Evolutionary conservation across 2,329 filamentous ascomycete species (phyloP).

Genomic region (Coniochaeta sp.): DNA sequence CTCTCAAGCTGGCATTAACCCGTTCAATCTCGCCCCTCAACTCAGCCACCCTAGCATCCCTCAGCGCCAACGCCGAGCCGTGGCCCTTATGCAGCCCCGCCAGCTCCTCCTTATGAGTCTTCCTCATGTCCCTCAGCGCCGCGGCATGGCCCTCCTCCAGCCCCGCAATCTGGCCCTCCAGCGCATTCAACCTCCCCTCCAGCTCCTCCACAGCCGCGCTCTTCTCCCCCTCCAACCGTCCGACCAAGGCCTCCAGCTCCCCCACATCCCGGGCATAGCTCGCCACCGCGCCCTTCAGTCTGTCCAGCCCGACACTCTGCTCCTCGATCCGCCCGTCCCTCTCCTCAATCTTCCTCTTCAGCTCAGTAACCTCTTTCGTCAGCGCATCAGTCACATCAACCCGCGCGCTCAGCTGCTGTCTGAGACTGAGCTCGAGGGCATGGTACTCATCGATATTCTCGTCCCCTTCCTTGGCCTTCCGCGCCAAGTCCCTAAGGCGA

Average conservation of each 20-base stretch:
- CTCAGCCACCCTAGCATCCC: conserved; percentile 42
- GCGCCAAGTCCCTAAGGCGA: conserved; percentile 40
- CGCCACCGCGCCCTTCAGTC: conserved; percentile 43
- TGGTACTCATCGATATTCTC: conserved; percentile 54
- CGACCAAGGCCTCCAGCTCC: conserved; percentile 44
- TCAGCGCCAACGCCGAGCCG: conserved; percentile 38
- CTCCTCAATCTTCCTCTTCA: conserved; percentile 18
- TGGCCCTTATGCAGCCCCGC: conserved; percentile 29
- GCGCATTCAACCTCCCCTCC: conserved; percentile 13
- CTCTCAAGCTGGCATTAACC: conserved; percentile 34
- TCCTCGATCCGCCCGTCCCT: conserved; percentile 33
- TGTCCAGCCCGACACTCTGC: conserved; percentile 39
- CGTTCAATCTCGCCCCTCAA: conserved; percentile 40
- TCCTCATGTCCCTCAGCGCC: conserved; percentile 19
- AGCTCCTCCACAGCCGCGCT: conserved; percentile 27
- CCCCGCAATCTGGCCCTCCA: conserved; percentile 30
- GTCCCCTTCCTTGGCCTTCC: conserved; percentile 38
- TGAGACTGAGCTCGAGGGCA: conserved; percentile 44
- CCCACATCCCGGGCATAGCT: conserved; percentile 45
- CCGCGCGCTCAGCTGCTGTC: conserved; percentile 47
- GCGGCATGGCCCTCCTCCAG: conserved; percentile 22
- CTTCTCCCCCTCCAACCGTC: conserved; percentile 35
- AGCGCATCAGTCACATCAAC: conserved; percentile 43
- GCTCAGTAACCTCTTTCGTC: conserved; percentile 27
- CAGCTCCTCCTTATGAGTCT: conserved; percentile 16